These are phyloP conservation scores for Metschnikowia colocasiae DNA, from an alignment of 805 yeast species.

Conservation along the genomic window DNA sequence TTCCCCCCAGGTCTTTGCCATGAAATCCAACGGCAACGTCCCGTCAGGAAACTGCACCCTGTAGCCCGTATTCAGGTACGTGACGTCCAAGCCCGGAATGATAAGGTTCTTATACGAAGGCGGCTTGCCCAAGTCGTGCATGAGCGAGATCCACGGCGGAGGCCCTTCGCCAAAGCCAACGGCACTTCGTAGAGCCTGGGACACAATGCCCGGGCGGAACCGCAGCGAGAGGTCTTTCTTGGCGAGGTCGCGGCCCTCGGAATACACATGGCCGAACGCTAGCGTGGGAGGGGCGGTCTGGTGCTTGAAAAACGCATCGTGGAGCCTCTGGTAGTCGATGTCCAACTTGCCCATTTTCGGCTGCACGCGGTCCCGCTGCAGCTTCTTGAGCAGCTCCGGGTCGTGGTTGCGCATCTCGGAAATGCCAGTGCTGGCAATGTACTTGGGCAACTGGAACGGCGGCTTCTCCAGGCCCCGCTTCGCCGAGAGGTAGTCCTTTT, in stretches of 20 bases:
- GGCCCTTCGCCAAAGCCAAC: slow-evolving; percentile 51
- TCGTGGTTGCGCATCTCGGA: slow-evolving; percentile 77
- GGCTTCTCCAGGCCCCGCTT: slow-evolving; percentile 62
- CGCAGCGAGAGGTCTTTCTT: slow-evolving; percentile 40
- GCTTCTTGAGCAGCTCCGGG: slow-evolving; percentile 60
- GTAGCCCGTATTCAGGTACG: slow-evolving; percentile 37
- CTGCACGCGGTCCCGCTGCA: slow-evolving; percentile 78
- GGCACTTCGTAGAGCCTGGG: slow-evolving; percentile 61
- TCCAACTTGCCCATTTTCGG: slow-evolving; percentile 86
- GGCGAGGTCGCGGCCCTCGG: slow-evolving; percentile 54
- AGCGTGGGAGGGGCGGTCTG: slow-evolving; percentile 71
- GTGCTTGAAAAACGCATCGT: slow-evolving; percentile 81
- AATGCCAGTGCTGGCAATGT: slow-evolving; percentile 79
- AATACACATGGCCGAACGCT: slow-evolving; percentile 72
- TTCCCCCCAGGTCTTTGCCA: slow-evolving; percentile 32
- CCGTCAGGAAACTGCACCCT: slow-evolving; percentile 12
- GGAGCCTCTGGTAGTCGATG: slow-evolving; percentile 75
- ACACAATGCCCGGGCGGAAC: slow-evolving; percentile 64
- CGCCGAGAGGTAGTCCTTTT: slow-evolving; percentile 67
- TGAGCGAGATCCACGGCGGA: slow-evolving; percentile 73
- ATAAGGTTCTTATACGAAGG: slow-evolving; percentile 70
- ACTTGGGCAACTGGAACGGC: slow-evolving; percentile 75
- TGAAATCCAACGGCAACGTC: slow-evolving; percentile 7
- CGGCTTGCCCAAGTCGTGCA: slow-evolving; percentile 74
- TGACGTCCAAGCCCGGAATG: slow-evolving; percentile 46